Conservation (phyloP, 345 rosid genomes). For the Bruguiera parviflora region DNA sequence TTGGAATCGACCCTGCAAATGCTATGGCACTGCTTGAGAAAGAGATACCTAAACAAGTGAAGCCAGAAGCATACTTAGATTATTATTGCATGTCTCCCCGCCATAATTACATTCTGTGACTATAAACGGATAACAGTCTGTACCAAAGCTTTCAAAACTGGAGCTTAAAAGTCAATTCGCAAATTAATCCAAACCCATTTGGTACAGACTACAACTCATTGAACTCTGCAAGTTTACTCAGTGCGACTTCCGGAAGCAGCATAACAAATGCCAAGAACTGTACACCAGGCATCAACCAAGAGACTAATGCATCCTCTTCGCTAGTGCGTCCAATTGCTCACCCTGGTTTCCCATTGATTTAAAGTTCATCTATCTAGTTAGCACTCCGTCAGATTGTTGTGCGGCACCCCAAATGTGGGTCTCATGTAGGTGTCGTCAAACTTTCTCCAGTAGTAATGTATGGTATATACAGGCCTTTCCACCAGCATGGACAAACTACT, state of each 20-base stretch:
- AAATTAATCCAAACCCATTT: not conserved
- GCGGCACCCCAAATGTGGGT: conserved; percentile 80
- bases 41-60: too few relatives aligned
- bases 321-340: not conserved
- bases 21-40: too few relatives aligned
- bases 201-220: not conserved
- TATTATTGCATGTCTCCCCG: too few relatives aligned
- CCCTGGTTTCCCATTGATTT: too few relatives aligned
- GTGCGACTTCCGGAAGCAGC: not conserved
- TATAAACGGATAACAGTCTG: too few relatives aligned
- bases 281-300: not conserved
- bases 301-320: not conserved
- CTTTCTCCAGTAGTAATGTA: conserved; percentile 83
- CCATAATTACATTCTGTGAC: too few relatives aligned
- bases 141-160: too few relatives aligned
- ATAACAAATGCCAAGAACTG: not conserved
- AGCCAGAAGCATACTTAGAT: too few relatives aligned
- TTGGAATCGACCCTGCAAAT: too few relatives aligned
- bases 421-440: conserved; percentile 83
- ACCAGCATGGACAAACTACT: conserved; percentile 68
- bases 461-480: conserved; percentile 71
- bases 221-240: too few relatives aligned
- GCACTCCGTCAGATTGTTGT: conserved; percentile 35
- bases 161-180: too few relatives aligned
- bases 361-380: conserved; percentile 16